A percentile compares a stretch with the other conserved stretches of the same genome.
Evolutionary conservation across 345 rosid genomes (phyloP).

Genomic region (sweet orange (Citrus sinensis)): DVS_A1.0 CM039167.1:2106001-2106500

Average conservation of each 20-base stretch:
- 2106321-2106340: constrained; percentile 47
- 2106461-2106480: constrained; percentile 43
- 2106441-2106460: constrained; percentile 62
- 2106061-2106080: not conserved
- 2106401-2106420: constrained; percentile 77
- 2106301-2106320: constrained; percentile 62
- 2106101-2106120: not conserved
- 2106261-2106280: constrained; percentile 50
- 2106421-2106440: constrained; percentile 75
- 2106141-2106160: not conserved
- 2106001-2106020: not conserved
- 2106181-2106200: constrained; percentile 37
- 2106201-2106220: constrained; percentile 25
- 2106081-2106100: not conserved
- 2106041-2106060: not conserved
- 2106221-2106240: constrained; percentile 41
- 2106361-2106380: constrained; percentile 60
- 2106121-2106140: constrained; percentile 3
- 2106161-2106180: not conserved
- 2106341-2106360: constrained; percentile 56
- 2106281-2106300: constrained; percentile 35
- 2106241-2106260: constrained; percentile 40
- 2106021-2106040: not conserved
- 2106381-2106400: constrained; percentile 71
- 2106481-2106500: constrained; percentile 67